Conservation (phyloP, 495 filamentous ascomycete genomes). For the Aspergillus haitiensis region DNA sequence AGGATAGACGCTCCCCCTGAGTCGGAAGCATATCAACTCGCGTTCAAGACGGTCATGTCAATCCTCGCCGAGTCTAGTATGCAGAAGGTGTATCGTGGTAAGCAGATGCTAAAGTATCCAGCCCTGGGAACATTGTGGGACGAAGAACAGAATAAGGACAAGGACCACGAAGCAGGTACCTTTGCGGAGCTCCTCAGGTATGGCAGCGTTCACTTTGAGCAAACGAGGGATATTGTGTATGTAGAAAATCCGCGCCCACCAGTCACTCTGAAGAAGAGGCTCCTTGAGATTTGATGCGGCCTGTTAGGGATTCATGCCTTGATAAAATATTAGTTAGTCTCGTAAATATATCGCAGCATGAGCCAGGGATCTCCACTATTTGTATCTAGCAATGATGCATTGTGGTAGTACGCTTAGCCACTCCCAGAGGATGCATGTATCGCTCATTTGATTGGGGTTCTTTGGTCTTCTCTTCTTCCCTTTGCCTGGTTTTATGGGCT, state of each 20-base stretch:
- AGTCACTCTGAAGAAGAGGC: not conserved
- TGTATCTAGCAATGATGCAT: no score
- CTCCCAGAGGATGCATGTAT: no score
- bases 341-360: no score
- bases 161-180: constrained; percentile 4
- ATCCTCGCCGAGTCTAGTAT: constrained; percentile 5
- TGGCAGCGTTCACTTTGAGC: constrained; percentile 1
- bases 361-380: no score
- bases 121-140: constrained; percentile 6
- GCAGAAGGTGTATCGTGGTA: constrained; percentile 8
- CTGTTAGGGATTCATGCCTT: not conserved
- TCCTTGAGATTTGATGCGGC: not conserved
- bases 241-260: not conserved
- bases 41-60: not conserved
- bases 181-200: not conserved
- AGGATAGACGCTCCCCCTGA: not conserved
- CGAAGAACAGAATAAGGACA: constrained; percentile 3
- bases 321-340: no score
- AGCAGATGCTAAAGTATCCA: not conserved
- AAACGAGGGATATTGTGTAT: constrained; percentile 4
- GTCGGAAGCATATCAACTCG: not conserved
- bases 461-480: no score
- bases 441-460: no score
- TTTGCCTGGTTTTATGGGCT: no score
- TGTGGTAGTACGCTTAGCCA: no score